Percentiles rank a stretch among this genome's conserved stretches.
phyloP scores from a whole-genome alignment of 1,139 yeast genomes.

The Saccharomyces hybrid region DNA sequence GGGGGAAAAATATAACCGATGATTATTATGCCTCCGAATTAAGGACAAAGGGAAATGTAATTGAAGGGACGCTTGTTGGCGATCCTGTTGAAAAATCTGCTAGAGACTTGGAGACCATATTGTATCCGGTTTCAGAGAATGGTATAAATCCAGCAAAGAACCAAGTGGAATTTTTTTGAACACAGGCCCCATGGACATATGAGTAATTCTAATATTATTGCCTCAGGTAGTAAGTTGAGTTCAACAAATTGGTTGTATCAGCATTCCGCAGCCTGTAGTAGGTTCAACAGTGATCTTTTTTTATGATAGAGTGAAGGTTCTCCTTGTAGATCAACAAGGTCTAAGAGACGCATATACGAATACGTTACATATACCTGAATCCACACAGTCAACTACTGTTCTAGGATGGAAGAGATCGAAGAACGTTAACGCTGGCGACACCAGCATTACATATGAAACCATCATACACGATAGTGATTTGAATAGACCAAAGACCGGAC shows the following conservation, averaged over 20 bases:
- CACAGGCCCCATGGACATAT: conserved; percentile 24
- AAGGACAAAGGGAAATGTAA: conserved; percentile 58
- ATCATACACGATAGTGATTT: conserved; percentile 42
- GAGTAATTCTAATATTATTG: conserved; percentile 38
- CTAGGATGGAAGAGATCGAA: conserved; percentile 33
- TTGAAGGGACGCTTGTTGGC: conserved; percentile 71
- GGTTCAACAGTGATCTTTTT: conserved; percentile 56
- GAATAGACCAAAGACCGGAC: conserved; percentile 49
- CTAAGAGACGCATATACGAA: conserved; percentile 80
- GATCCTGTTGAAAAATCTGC: conserved; percentile 28
- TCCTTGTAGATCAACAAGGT: conserved; percentile 45
- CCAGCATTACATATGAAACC: conserved; percentile 43
- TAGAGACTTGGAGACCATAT: conserved; percentile 9
- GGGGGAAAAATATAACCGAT: conserved; percentile 75
- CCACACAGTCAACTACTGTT: conserved; percentile 60
- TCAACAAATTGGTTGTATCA: conserved; percentile 84
- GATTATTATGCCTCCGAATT: conserved; percentile 83
- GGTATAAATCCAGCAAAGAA: conserved; percentile 26
- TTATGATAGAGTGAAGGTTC: conserved; percentile 48
- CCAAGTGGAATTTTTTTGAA: conserved; percentile 30
- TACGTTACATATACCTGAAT: conserved; percentile 59
- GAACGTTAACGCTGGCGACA: conserved; percentile 16
- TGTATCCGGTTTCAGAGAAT: conserved; percentile 9
- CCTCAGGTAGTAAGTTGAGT: conserved; percentile 38
- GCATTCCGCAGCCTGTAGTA: conserved; percentile 69